These are phyloP conservation scores for Rugiboletus extremiorientalis DNA, from an alignment of 1,284 basidiomycete species.

Conservation along the genomic window DNA sequence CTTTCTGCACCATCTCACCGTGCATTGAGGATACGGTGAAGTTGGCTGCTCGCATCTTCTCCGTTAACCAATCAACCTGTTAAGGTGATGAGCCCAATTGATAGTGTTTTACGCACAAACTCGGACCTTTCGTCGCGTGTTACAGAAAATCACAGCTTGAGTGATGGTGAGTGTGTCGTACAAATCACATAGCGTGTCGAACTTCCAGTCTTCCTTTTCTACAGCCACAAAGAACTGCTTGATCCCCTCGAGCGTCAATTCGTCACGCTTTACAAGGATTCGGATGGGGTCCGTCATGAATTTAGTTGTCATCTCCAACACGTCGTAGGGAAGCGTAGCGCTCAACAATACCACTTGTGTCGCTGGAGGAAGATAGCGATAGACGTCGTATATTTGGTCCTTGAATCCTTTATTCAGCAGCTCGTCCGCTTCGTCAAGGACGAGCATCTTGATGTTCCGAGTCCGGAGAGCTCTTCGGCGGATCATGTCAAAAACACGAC, in stretches of 20 bases:
- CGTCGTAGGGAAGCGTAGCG: slow-evolving; percentile 96
- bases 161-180: slow-evolving; percentile 99
- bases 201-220: slow-evolving; percentile 99
- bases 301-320: slow-evolving; percentile 99
- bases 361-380: slow-evolving; percentile 96
- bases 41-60: slow-evolving; percentile 97
- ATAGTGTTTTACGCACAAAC: not conserved
- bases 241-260: slow-evolving; percentile 98
- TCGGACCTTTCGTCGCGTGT: slow-evolving; percentile 91
- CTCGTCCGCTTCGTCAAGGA: slow-evolving; percentile 98
- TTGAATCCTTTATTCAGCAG: slow-evolving; percentile 98
- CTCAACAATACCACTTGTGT: slow-evolving; percentile 97
- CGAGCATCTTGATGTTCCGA: slow-evolving; percentile 99
- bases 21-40: slow-evolving; percentile 98
- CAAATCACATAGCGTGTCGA: slow-evolving; percentile 96
- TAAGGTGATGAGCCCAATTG: slow-evolving; percentile 13
- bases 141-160: slow-evolving; percentile 99
- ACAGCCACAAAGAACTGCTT: slow-evolving; percentile 99
- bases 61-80: slow-evolving; percentile 97
- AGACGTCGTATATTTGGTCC: slow-evolving; percentile 99
- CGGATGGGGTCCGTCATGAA: slow-evolving; percentile 99
- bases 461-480: slow-evolving; percentile 91
- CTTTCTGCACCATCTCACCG: slow-evolving; percentile 98
- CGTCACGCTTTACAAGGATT: slow-evolving; percentile 99
- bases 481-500: slow-evolving; percentile 99